Evolutionary conservation across 768 basidiomycete genomes (phyloP), one percentile per base, ranked within the genome.

Genomic region (Lactifluus rugatus): DNA sequence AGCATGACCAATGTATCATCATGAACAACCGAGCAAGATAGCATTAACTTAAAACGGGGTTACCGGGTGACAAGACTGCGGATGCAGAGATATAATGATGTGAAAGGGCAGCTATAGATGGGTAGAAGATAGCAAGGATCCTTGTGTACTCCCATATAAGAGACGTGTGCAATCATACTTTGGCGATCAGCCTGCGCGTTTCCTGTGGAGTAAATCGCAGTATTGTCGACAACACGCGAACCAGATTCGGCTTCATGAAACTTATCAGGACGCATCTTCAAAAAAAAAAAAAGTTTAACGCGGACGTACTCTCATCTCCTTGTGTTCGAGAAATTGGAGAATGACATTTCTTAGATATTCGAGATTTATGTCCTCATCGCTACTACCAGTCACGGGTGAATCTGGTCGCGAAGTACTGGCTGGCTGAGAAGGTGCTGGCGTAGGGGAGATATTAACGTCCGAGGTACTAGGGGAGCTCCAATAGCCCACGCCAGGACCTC

Each of bases 341-440:
- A 98, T 92, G 32, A 98, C 89, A 70, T 98, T 98, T 57, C 96
- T 79, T 47, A 99, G 71, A 71, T 99, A 99, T 72, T 98, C 96
- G 8, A 95, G 74, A 67, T 95, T 98, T 54, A 98, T 81, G 61
- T 95, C 95, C 67, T 95, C 94, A 45, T 97, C 93, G 11, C 80
- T 81, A 54, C 74, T 78, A 10, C 63, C 63, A 1, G 66, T 57
- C 2, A 74, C 46, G 17, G 72, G 70, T 5, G 71, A 66, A n/a
- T 64, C 59, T 3, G 70, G 67, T 48, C 70, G 55, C 2, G 69
- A 67, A 14, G 70, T 60, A n/a, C 56, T 46, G 41, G 66, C 65
- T 28, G 76, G 70, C 0, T 72, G 64, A 19, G 76, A 72, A 14
- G 78, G 71, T 13, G 74, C 65, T 23, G 72, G 73, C 10, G 72